Evolutionary conservation across 2,329 filamentous ascomycete species (phyloP), one percentile per base, ranked within the genome.

Genomic region (Coleophoma crateriformis): DNA sequence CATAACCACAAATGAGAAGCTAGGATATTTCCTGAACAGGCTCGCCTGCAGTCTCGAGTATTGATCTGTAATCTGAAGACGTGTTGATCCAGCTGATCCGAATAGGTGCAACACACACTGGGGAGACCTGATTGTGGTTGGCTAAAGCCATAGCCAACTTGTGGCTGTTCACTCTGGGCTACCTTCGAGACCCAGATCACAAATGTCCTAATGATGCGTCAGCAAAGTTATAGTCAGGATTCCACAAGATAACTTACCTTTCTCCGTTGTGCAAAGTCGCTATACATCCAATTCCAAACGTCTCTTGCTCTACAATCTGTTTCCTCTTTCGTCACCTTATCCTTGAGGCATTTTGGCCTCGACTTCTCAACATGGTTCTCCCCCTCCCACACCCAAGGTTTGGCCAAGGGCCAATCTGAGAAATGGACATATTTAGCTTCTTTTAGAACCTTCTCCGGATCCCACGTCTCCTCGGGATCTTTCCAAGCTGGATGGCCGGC

Each of bases 391-490:
- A 78, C 39, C 78, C 78, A 82, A 1, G 80, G 80, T 56, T 83
- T 82, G 3, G 77, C 76, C 46, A 81, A 52, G 3, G 80, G 80
- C 73, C 75, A 78, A 60, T 84, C 80, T 17, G 72, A 77, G 60
- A 83, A 84, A 61, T 83, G 79, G 4, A 84, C 71, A 1, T 81
- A 66, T 50, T 78, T 81, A 2, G 79, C 76, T 54, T 81, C 74
- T 4, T 67, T 62, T 33, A 75, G 61, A 3, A 70, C 69, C 35
- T 63, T 65, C 20, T 79, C 72, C 0, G 78, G 68, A 59, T 81
- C 73, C 78, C 79, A 83, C 5, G 50, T 56, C 32, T 66, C 64
- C 44, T 66, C 69, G 27, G 66, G 64, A 1, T 76, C 77, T 5
- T 81, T 58, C 53, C 77, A 82, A 1, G 64, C 63, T 14, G 76